phyloP scores from a whole-genome alignment of 208 protist genomes.

The Acanthamoeba triangularis region DNA sequence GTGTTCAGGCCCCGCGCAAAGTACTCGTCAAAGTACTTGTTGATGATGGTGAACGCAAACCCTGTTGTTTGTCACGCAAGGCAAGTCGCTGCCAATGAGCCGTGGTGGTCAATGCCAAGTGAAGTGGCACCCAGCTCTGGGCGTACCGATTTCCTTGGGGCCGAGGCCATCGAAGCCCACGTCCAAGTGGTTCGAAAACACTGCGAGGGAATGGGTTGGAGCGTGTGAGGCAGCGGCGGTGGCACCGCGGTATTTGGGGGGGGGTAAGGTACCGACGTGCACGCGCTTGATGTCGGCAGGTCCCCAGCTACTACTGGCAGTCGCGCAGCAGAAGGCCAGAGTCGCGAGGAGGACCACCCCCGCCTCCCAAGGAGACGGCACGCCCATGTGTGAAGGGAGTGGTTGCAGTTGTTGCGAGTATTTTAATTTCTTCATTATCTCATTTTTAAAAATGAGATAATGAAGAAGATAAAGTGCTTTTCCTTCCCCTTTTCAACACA shows the following conservation, averaged over 20 bases:
- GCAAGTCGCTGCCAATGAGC: neutral
- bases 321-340: neutral
- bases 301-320: neutral
- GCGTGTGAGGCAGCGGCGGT: neutral
- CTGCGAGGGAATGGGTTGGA: neutral
- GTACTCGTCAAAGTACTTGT: slow-evolving; percentile 66
- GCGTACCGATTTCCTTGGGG: neutral
- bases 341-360: too few relatives aligned
- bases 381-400: too few relatives aligned
- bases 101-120: too few relatives aligned
- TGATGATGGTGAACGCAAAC: slow-evolving; percentile 32
- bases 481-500: too few relatives aligned
- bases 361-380: too few relatives aligned
- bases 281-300: slow-evolving; percentile 15
- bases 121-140: neutral
- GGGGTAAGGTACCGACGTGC: neutral
- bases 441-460: too few relatives aligned
- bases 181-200: slow-evolving; percentile 69
- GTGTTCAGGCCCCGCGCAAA: slow-evolving; percentile 43
- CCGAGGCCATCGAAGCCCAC: slow-evolving; percentile 33
- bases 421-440: too few relatives aligned
- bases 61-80: neutral
- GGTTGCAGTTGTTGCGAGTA: too few relatives aligned
- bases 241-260: neutral
- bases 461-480: too few relatives aligned